phyloP scores from a whole-genome alignment of 768 basidiomycete genomes.

The Boletus pseudopeckii region DNA sequence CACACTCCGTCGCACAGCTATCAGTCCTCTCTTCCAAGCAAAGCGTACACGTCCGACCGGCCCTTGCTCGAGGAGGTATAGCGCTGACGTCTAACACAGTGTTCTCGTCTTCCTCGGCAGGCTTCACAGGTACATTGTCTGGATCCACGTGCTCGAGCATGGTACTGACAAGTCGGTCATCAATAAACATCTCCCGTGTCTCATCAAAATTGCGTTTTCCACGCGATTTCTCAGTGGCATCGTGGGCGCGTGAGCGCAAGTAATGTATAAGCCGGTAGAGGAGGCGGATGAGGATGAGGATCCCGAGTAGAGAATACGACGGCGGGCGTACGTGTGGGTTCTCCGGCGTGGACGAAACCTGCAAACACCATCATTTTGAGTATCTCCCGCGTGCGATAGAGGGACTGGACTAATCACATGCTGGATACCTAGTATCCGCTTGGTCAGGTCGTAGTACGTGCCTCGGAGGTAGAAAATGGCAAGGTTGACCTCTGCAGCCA shows the following conservation, averaged over 20 bases:
- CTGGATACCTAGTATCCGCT: constrained; percentile 62
- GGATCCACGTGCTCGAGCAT: constrained; percentile 50
- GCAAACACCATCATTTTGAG: constrained; percentile 6
- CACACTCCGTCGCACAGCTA: constrained; percentile 83
- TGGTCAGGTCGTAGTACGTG: constrained; percentile 71
- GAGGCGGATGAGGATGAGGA: constrained; percentile 64
- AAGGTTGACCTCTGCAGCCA: constrained; percentile 68
- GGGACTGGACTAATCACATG: constrained; percentile 46
- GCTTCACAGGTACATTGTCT: constrained; percentile 50
- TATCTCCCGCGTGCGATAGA: not conserved
- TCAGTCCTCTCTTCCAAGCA: constrained; percentile 83
- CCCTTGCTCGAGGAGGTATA: constrained; percentile 51
- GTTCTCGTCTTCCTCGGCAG: constrained; percentile 67
- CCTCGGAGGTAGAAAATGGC: constrained; percentile 79
- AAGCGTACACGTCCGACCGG: constrained; percentile 71
- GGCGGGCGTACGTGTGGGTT: constrained; percentile 73
- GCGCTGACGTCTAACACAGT: constrained; percentile 60
- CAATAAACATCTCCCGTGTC: constrained; percentile 46
- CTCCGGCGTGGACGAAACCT: constrained; percentile 74
- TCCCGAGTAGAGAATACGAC: constrained; percentile 82
- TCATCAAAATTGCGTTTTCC: constrained; percentile 33
- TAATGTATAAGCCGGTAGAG: constrained; percentile 55
- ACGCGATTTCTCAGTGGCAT: constrained; percentile 27
- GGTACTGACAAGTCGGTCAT: constrained; percentile 56
- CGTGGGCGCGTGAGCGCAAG: constrained; percentile 35